Evolutionary conservation across 768 basidiomycete genomes (phyloP).

Genomic region (Xerocomellus dryophilus): DNA sequence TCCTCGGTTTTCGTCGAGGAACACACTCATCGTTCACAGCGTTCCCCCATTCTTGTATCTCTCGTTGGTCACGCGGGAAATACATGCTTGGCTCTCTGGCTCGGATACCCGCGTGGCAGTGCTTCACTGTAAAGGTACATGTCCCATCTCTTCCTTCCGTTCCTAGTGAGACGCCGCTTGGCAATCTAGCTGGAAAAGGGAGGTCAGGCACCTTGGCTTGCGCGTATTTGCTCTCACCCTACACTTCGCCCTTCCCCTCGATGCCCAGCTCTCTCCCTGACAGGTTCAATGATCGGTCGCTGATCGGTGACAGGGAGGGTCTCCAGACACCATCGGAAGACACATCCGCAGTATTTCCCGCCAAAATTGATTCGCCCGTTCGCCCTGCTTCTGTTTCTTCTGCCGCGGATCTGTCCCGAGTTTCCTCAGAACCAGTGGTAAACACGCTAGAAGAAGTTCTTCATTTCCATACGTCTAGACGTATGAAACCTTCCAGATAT

Average conservation of each 20-base stretch:
- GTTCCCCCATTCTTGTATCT: conserved; percentile 77
- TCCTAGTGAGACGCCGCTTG: conserved; percentile 4
- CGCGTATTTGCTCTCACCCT: conserved; percentile 67
- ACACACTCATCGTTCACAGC: conserved; percentile 33
- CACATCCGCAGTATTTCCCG: neutral
- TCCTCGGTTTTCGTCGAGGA: conserved; percentile 46
- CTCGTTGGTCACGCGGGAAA: conserved; percentile 70
- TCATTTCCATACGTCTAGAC: conserved; percentile 63
- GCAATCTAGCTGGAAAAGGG: conserved; percentile 65
- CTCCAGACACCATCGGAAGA: conserved; percentile 9
- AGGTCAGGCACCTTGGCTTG: conserved; percentile 86
- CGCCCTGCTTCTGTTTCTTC: neutral
- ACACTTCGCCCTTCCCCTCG: conserved; percentile 44
- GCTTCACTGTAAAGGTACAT: conserved; percentile 80
- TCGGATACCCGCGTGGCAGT: conserved; percentile 70
- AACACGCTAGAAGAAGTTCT: conserved; percentile 55
- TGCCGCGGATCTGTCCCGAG: conserved; percentile 8
- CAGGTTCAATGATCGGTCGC: conserved; percentile 16
- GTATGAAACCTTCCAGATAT: conserved; percentile 50
- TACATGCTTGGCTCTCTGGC: conserved; percentile 66
- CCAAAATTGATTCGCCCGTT: neutral
- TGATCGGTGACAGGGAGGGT: conserved; percentile 22
- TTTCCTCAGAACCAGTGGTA: conserved; percentile 18
- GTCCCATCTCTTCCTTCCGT: neutral
- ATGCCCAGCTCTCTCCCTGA: conserved; percentile 11